Evolutionary conservation across 305 asterid species (phyloP).

Genomic region (Solanum hybrid): DNA sequence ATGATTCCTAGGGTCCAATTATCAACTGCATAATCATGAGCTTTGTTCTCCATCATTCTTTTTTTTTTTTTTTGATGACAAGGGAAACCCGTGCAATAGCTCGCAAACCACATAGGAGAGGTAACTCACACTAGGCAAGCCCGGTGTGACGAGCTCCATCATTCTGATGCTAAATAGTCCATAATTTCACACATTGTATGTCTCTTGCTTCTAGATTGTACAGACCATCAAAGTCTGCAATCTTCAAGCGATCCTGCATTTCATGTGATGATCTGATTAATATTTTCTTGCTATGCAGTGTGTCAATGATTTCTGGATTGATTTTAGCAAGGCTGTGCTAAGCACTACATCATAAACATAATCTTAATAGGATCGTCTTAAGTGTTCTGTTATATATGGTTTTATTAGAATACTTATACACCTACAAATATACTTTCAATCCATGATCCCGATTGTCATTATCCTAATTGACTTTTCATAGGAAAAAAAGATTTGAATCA

Average conservation of each 20-base stretch:
- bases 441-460: background rate
- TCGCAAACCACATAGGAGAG: too few relatives aligned
- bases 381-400: background rate
- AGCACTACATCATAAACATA: background rate
- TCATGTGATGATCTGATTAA: conserved; percentile 6
- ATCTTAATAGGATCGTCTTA: background rate
- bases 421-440: background rate
- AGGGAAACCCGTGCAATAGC: too few relatives aligned
- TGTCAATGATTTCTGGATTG: background rate
- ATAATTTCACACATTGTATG: conserved; percentile 90
- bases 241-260: conserved; percentile 74
- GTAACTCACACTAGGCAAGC: too few relatives aligned
- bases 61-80: too few relatives aligned
- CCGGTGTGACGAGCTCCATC: conserved; percentile 36
- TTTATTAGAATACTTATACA: background rate
- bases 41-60: conserved; percentile 89
- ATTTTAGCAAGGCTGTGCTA: background rate
- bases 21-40: conserved; percentile 81
- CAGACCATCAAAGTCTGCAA: conserved; percentile 97
- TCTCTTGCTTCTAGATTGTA: conserved; percentile 74
- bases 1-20: conserved; percentile 89
- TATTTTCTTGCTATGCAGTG: background rate
- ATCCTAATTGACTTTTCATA: background rate
- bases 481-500: background rate
- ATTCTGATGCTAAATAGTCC: conserved; percentile 96